Evolutionary conservation across 495 filamentous ascomycete species (phyloP), one percentile per base, ranked within the genome.

Genomic region (Lentithecium fluviatile): DNA sequence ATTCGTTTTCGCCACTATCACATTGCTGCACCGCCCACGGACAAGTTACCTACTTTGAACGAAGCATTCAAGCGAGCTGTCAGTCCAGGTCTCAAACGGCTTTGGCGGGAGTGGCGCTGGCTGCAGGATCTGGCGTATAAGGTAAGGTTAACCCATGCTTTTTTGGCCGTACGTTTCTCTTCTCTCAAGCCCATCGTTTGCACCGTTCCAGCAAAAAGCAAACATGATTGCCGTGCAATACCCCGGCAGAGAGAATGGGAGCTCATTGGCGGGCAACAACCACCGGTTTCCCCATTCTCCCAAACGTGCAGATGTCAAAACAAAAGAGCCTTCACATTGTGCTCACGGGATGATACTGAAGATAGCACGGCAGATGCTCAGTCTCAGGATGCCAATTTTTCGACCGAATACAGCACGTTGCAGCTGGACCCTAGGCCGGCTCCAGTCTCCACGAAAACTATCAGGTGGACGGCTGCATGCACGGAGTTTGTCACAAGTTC

Each of bases 401-500:
- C n/a, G 40, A 25, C 17, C 36, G 58, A 40, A 10, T 61, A 37
- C 32, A 49, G 58, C 25, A 54, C 58, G 3, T 2, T 48, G 58
- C 38, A 38, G 34, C 49, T 54, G n/a, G 40, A 47, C 40, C 58
- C 58, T 13, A n/a, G 38, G 13, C 54, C 58, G 17, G n/a, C 26
- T 15, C 42, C 58, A 21, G 58, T 61, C n/a, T 36, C 58, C 19
- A 20, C 49, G 7, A 42, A 53, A 4, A 46, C 58, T 19, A 49
- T 61, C 2, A 54, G 53, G 49, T 60, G 59, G 53, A 24, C 60
- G 2, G 64, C 64, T 21, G 64, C 64, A 13, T 58, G 52, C 23
- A 57, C 37, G 48, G 60, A 67, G 46, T 53, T 67, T 25, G 25
- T 60, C 1, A 56, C 60, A 20, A 24, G 54, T 23, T 52, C 64